Base-by-base conservation (phyloP, 345 rosid species). In the Gynandropsis gynandra region DNA sequence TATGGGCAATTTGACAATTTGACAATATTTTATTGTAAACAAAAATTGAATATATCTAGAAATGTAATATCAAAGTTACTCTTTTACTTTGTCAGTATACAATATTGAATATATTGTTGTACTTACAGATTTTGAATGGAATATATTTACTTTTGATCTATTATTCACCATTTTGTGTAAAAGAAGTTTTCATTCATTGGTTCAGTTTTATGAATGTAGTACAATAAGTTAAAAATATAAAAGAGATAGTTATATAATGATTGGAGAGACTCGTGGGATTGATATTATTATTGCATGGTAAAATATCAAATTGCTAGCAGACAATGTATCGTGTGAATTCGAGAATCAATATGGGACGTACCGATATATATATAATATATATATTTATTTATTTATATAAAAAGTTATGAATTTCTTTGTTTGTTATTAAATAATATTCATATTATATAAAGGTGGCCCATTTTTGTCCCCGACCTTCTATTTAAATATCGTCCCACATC, bases 241-340 rank as follows among this genome's bases (percentile, higher is more conserved):
- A 29, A 27, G 59, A 52, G 41, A 10, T 31, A 53, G 59, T 53
- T 52, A 27, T 20, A 54, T 55, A 48, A 63, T 63, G 67, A 48
- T 55, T 47, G 55, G 47, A 49, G 34, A 20, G 33, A 37, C 45
- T 63, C 44, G 67, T 48, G 67, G 31, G 50, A 11, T 21, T 47
- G 39, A 38, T 53, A 31, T 62, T 38, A 39, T 33, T 5, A 52
- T 32, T 37, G 40, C 24, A 61, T 44, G 16, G 40, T 42, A 42
- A 20, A 37, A 61, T 61, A 15, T 24, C 29, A 24, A 24, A 24
- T 24, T 29, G 45, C 39, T 36, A 44, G 37, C 16, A 62, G 53
- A 53, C 54, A 45, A 1, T 46, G 32, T n/a, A 10, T 46, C 44
- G 11, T 62, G 48, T 53, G 42, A 38, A 37, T 16, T 27, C 32